These are phyloP conservation scores for Xanthoconium stramineum DNA, from an alignment of 768 basidiomycete species.

Conservation along the genomic window DNA sequence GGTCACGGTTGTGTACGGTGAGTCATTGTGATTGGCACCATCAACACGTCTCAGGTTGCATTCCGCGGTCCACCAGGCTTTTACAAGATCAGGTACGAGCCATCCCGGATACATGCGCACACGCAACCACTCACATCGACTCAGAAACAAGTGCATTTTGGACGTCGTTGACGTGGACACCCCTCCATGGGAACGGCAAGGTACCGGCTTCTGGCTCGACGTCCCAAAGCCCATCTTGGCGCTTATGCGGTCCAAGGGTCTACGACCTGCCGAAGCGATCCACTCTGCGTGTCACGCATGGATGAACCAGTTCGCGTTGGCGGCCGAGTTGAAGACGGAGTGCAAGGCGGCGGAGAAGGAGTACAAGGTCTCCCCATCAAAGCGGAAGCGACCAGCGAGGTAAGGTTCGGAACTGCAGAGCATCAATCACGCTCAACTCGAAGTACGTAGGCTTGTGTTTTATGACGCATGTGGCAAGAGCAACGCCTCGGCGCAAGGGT, in stretches of 20 bases:
- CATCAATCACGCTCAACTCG: background rate
- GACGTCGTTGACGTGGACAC: conserved; percentile 78
- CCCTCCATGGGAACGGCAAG: conserved; percentile 70
- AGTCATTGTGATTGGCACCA: conserved; percentile 15
- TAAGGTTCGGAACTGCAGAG: background rate
- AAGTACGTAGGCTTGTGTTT: conserved; percentile 61
- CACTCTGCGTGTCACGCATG: conserved; percentile 85
- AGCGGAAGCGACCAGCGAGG: conserved; percentile 62
- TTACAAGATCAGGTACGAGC: conserved; percentile 66
- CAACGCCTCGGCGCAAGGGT: conserved; percentile 72
- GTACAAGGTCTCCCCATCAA: conserved; percentile 48
- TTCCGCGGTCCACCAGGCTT: conserved; percentile 48
- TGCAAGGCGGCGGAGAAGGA: conserved; percentile 81
- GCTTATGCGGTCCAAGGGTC: conserved; percentile 49
- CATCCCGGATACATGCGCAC: background rate
- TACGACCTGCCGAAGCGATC: conserved; percentile 75
- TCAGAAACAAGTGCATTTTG: conserved; percentile 59
- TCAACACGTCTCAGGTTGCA: background rate
- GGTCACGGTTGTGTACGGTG: conserved; percentile 72
- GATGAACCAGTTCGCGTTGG: conserved; percentile 70
- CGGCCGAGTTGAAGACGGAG: conserved; percentile 72
- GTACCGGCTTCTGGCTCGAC: conserved; percentile 80
- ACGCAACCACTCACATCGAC: background rate
- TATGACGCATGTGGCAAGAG: conserved; percentile 73
- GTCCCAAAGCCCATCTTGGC: conserved; percentile 53